Evolutionary conservation across 768 basidiomycete genomes (phyloP).

Genomic region (Agrocybe pediades): DNA sequence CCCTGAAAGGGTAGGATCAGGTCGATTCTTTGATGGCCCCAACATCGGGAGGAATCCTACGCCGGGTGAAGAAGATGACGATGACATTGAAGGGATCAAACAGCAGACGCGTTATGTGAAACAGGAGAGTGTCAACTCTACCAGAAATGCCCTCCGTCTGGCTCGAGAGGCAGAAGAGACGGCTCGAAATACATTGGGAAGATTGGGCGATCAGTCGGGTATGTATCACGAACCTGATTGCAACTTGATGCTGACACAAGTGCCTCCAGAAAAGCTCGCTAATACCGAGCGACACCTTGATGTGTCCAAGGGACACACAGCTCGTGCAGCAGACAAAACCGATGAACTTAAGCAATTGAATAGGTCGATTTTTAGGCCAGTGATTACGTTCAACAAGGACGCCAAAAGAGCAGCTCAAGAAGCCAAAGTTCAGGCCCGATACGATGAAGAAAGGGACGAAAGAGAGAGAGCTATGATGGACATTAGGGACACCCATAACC

Average conservation of each 20-base stretch:
- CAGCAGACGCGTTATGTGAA: slow-evolving; percentile 86
- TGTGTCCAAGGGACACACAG: slow-evolving; percentile 84
- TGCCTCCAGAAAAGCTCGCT: slow-evolving; percentile 72
- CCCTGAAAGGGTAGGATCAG: slow-evolving; percentile 59
- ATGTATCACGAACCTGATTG: slow-evolving; percentile 22
- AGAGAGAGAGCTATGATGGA: slow-evolving; percentile 86
- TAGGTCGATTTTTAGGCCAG: slow-evolving; percentile 92
- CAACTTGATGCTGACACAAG: neutral
- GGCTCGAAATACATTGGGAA: slow-evolving; percentile 78
- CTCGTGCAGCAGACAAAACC: slow-evolving; percentile 89
- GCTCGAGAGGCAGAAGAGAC: slow-evolving; percentile 98
- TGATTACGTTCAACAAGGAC: slow-evolving; percentile 91
- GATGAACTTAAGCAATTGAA: slow-evolving; percentile 94
- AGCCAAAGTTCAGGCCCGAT: slow-evolving; percentile 78
- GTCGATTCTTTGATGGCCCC: slow-evolving; percentile 73
- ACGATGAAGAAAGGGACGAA: slow-evolving; percentile 82
- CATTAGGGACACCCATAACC: slow-evolving; percentile 83
- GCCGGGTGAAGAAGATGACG: slow-evolving; percentile 76
- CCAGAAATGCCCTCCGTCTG: slow-evolving; percentile 89
- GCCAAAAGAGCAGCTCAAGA: slow-evolving; percentile 88
- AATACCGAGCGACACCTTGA: slow-evolving; percentile 96
- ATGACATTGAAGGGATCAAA: slow-evolving; percentile 94
- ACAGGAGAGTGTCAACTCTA: slow-evolving; percentile 88
- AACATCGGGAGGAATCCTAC: slow-evolving; percentile 42
- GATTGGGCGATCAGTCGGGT: slow-evolving; percentile 95